Conservation (phyloP, 2,329 filamentous ascomycete species). For the Neopestalotiopsis sp. region DNA sequence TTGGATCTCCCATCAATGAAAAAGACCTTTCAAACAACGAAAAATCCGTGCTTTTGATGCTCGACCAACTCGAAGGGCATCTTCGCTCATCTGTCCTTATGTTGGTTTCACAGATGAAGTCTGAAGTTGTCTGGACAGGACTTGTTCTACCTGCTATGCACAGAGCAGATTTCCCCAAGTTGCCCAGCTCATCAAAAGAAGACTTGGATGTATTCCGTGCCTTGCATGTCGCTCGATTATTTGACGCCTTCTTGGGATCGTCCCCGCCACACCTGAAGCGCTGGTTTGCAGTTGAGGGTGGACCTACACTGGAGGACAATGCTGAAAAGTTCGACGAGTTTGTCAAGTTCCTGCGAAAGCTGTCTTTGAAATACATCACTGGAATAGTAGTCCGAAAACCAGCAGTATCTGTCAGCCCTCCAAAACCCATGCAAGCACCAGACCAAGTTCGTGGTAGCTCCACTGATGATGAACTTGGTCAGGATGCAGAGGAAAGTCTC, state of each 20-base stretch:
- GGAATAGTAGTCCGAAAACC: not conserved
- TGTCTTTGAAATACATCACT: not conserved
- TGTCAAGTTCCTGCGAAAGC: conserved; percentile 2
- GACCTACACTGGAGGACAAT: not conserved
- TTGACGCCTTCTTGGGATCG: not conserved
- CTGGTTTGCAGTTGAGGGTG: not conserved
- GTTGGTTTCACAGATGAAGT: not conserved
- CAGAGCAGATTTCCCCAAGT: not conserved
- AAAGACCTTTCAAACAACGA: not conserved
- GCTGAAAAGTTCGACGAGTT: conserved; percentile 7
- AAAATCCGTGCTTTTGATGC: not conserved
- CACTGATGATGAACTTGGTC: not conserved
- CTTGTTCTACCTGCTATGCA: not conserved
- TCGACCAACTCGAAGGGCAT: not conserved
- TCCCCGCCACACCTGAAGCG: not conserved
- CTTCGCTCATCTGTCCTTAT: not conserved
- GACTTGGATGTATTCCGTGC: not conserved
- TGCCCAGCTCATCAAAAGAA: not conserved
- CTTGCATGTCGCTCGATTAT: not conserved
- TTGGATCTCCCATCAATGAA: not conserved
- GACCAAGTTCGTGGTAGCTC: not conserved
- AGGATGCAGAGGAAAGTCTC: conserved; percentile 23
- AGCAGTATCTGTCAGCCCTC: not conserved
- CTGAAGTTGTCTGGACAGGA: not conserved
- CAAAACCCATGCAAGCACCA: not conserved